Conservation (phyloP, 768 basidiomycete species). For the Mycena vulgaris region DNA sequence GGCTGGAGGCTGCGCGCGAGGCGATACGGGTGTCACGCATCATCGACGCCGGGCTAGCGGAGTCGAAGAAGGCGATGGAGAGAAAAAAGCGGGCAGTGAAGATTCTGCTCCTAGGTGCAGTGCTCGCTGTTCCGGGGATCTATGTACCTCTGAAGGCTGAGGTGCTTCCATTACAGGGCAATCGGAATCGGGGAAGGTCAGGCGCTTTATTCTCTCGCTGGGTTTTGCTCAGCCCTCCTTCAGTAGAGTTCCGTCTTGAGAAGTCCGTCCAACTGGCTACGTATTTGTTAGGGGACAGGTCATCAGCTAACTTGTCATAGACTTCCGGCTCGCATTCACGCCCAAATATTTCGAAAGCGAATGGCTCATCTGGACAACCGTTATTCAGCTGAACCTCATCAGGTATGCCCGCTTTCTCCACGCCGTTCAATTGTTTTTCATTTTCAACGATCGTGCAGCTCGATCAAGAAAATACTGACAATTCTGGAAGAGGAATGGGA, state of each 20-base stretch:
- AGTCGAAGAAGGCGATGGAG: slow-evolving; percentile 52
- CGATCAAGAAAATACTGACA: slow-evolving; percentile 61
- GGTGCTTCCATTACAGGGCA: slow-evolving; percentile 45
- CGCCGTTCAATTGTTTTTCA: no score
- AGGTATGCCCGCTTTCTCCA: slow-evolving; percentile 46
- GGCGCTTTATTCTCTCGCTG: slow-evolving; percentile 11
- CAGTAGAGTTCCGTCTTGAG: slow-evolving; percentile 36
- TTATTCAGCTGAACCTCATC: slow-evolving; percentile 69
- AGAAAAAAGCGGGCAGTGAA: slow-evolving; percentile 56
- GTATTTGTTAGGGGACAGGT: background rate
- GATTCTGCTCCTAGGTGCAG: slow-evolving; percentile 56
- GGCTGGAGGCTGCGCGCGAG: slow-evolving; percentile 50
- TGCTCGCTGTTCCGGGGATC: no score
- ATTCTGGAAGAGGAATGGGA: slow-evolving; percentile 57
- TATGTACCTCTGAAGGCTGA: background rate
- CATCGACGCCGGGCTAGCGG: slow-evolving; percentile 55
- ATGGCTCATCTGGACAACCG: slow-evolving; percentile 61
- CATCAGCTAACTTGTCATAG: slow-evolving; percentile 41
- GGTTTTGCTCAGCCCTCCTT: background rate
- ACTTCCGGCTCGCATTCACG: slow-evolving; percentile 66
- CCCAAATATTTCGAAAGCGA: slow-evolving; percentile 62
- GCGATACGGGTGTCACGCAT: slow-evolving; percentile 50
- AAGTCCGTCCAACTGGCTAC: slow-evolving; percentile 10
- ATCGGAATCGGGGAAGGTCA: slow-evolving; percentile 57
- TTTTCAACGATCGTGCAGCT: no score